Conservation (phyloP, 495 filamentous ascomycete species). For the Bacidia rubella region DNA sequence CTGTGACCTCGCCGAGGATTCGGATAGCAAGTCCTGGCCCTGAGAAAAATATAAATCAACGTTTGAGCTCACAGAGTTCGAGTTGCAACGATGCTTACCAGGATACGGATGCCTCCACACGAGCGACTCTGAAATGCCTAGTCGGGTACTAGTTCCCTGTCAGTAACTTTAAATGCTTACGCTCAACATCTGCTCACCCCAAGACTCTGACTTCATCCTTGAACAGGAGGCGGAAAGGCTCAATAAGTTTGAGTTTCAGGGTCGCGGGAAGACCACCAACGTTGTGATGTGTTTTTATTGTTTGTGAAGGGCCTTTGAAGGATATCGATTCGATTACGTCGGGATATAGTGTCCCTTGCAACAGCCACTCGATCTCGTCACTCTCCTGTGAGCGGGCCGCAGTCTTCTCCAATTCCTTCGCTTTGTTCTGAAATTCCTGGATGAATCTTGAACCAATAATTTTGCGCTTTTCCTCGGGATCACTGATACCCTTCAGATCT, state of each 20-base stretch:
- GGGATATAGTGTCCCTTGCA: slow-evolving; percentile 75
- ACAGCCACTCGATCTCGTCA: slow-evolving; percentile 66
- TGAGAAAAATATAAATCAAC: background rate
- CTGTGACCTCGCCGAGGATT: slow-evolving; percentile 77
- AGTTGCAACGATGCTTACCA: slow-evolving; percentile 1
- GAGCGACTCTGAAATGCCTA: slow-evolving; percentile 64
- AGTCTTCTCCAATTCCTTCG: slow-evolving; percentile 56
- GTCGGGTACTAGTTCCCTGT: slow-evolving; percentile 38
- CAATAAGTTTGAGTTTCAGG: slow-evolving; percentile 55
- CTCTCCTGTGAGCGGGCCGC: slow-evolving; percentile 45
- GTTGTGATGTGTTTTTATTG: slow-evolving; percentile 81
- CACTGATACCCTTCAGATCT: slow-evolving; percentile 56
- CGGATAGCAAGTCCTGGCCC: slow-evolving; percentile 81
- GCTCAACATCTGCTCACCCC: background rate
- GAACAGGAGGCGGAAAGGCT: slow-evolving; percentile 69
- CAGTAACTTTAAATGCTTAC: background rate
- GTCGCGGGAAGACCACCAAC: slow-evolving; percentile 54
- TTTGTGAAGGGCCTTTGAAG: slow-evolving; percentile 48
- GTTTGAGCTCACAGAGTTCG: background rate
- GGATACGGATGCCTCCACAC: slow-evolving; percentile 80
- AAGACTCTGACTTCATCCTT: slow-evolving; percentile 53
- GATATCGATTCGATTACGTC: slow-evolving; percentile 20
- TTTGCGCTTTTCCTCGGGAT: slow-evolving; percentile 89
- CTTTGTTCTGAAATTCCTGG: slow-evolving; percentile 75
- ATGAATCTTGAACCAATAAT: slow-evolving; percentile 81